Conservation (phyloP, 2,329 filamentous ascomycete species). For the Fusarium sp. region DNA sequence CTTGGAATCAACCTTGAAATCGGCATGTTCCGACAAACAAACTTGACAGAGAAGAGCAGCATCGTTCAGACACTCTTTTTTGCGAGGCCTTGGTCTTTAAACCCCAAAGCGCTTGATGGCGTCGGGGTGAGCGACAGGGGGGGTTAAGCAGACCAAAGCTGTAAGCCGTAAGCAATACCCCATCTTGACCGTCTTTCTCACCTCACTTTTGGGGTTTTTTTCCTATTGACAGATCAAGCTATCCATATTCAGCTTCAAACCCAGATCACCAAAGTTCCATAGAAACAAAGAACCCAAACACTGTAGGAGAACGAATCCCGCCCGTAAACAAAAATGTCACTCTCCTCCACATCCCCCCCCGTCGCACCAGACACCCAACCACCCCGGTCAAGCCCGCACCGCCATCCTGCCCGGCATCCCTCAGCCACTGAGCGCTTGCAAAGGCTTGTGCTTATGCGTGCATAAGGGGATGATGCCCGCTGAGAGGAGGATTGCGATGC, state of each 20-base stretch:
- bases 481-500: background rate
- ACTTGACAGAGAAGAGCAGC: background rate
- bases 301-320: background rate
- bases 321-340: background rate
- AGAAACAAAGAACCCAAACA: background rate
- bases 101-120: background rate
- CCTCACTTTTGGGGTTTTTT: background rate
- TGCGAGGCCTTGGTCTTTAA: background rate
- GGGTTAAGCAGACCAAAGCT: background rate
- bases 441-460: slow-evolving; percentile 22
- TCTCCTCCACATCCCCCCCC: background rate
- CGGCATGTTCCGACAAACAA: background rate
- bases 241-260: background rate
- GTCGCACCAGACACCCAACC: slow-evolving; percentile 2
- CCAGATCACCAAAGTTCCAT: background rate
- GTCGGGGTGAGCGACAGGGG: slow-evolving; percentile 3
- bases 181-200: slow-evolving; percentile 1
- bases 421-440: slow-evolving; percentile 17
- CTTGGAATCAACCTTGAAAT: background rate
- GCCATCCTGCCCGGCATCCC: background rate
- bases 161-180: background rate
- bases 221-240: background rate
- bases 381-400: background rate
- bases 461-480: slow-evolving; percentile 1
- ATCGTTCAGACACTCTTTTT: background rate